Evolutionary conservation across 495 filamentous ascomycete species (phyloP).

Genomic region (Penicillium cataractarum): DNA sequence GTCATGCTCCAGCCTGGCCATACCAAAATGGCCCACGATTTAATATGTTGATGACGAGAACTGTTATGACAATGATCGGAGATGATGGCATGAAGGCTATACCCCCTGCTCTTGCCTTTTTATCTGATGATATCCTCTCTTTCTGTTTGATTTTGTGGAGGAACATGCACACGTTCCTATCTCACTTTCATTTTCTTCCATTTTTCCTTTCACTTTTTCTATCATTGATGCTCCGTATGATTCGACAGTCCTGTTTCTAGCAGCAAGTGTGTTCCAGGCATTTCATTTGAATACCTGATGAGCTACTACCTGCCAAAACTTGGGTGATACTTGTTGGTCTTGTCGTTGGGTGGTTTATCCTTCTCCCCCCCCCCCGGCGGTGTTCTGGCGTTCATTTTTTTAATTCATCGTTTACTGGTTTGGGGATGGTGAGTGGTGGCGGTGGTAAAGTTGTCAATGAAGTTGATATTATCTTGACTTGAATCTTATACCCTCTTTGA

Average conservation of each 20-base stretch:
- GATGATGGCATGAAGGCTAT: conserved; percentile 6
- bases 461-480: not conserved
- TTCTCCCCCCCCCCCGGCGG: too few relatives aligned
- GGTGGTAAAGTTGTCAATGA: not conserved
- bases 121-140: not conserved
- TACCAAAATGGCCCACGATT: not conserved
- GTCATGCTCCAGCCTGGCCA: conserved; percentile 7
- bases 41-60: conserved; percentile 12
- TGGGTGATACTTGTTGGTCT: conserved; percentile 3
- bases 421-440: not conserved
- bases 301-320: conserved; percentile 15
- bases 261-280: not conserved
- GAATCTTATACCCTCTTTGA: conserved; percentile 9
- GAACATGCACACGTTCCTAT: not conserved
- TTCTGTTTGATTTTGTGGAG: not conserved
- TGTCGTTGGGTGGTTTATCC: conserved; percentile 7
- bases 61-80: conserved; percentile 1
- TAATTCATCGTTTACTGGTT: not conserved
- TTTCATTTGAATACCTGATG: not conserved
- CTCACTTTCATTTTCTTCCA: not conserved
- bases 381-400: conserved; percentile 11
- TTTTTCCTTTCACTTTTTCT: not conserved
- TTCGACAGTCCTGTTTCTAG: not conserved
- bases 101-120: not conserved
- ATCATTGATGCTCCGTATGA: not conserved